Percentiles rank a stretch among this genome's conserved stretches.
Conservation (phyloP, 2,329 filamentous ascomycete genomes). For the Pleomassaria siparia region DNA sequence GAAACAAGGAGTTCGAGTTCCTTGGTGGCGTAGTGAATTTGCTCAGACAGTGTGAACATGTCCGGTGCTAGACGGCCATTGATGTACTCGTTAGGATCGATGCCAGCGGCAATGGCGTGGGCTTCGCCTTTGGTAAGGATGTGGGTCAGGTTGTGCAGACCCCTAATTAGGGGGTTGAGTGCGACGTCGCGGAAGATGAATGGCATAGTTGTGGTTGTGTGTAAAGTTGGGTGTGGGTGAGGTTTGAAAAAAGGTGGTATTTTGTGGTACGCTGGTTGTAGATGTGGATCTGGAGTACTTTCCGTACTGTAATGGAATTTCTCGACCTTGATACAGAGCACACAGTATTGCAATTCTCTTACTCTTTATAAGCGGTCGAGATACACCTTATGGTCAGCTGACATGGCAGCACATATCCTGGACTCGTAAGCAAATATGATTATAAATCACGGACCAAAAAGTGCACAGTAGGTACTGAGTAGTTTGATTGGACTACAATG, state of each 20-base stretch:
- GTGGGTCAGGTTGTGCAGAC: constrained; percentile 45
- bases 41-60: constrained; percentile 54
- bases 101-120: constrained; percentile 42
- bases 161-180: constrained; percentile 47
- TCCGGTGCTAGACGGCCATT: constrained; percentile 49
- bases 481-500: no score
- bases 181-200: constrained; percentile 36
- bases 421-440: no score
- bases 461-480: no score
- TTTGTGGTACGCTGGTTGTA: background rate
- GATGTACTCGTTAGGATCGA: constrained; percentile 41
- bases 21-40: constrained; percentile 51
- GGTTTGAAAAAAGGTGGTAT: background rate
- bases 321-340: no score
- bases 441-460: no score
- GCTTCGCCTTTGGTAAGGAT: constrained; percentile 50
- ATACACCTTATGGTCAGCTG: no score
- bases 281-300: no score
- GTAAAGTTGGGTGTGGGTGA: background rate
- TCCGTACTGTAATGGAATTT: no score
- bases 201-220: constrained; percentile 18
- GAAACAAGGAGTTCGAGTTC: constrained; percentile 44
- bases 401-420: no score
- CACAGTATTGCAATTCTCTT: no score
- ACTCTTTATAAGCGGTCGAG: no score